These are phyloP conservation scores for Microcera coccophila DNA, from an alignment of 2,329 filamentous ascomycete species.

Conservation along the genomic window DNA sequence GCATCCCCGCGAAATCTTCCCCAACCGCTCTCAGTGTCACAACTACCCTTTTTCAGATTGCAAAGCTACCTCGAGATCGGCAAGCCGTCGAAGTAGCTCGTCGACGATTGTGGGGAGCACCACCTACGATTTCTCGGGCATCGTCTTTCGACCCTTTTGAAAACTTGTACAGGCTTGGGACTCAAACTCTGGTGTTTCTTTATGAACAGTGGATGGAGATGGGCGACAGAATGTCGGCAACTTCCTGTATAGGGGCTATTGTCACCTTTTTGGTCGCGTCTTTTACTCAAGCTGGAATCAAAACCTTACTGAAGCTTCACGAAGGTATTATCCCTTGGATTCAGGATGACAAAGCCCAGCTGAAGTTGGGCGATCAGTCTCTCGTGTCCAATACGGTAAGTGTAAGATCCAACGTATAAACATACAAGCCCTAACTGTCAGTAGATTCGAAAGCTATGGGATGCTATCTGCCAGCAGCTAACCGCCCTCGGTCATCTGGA, in stretches of 20 bases:
- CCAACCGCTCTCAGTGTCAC: constrained; percentile 33
- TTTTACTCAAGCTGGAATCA: constrained; percentile 47
- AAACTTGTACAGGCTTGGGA: constrained; percentile 59
- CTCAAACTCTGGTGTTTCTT: constrained; percentile 47
- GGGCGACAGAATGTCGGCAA: constrained; percentile 36
- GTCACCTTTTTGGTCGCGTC: constrained; percentile 50
- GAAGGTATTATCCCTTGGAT: constrained; percentile 61
- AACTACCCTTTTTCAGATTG: constrained; percentile 43
- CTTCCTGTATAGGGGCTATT: constrained; percentile 51
- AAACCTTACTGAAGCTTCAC: constrained; percentile 59
- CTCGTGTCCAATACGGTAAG: constrained; percentile 45
- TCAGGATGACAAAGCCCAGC: constrained; percentile 48
- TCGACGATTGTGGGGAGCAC: constrained; percentile 57
- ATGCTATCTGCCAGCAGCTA: constrained; percentile 42
- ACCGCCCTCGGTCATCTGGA: constrained; percentile 33
- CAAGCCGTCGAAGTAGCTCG: constrained; percentile 63
- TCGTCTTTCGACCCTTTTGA: constrained; percentile 62
- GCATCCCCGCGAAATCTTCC: constrained; percentile 8
- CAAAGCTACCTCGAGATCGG: constrained; percentile 55
- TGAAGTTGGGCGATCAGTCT: constrained; percentile 40
- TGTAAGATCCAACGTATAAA: constrained; percentile 7
- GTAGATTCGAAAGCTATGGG: constrained; percentile 50
- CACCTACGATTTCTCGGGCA: constrained; percentile 23
- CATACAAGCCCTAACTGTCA: constrained; percentile 22
- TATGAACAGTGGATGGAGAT: constrained; percentile 48